These are phyloP conservation scores for Lablab purpureus DNA, from an alignment of 306 rosid species.

Conservation along the genomic window DNA sequence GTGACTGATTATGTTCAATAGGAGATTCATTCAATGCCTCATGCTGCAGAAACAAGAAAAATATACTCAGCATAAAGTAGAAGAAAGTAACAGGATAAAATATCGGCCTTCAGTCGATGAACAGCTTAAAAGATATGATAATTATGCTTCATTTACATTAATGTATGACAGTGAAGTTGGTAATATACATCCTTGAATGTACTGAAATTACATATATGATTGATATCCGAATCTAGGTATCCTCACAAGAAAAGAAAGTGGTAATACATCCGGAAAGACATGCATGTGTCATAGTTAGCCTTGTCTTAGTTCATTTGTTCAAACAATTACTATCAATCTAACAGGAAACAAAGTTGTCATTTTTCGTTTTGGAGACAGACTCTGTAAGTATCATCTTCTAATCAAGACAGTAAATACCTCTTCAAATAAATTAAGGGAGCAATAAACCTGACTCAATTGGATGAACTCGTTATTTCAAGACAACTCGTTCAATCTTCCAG, in stretches of 20 bases:
- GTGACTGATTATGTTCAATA: conserved; percentile 59
- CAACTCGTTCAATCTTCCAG: not conserved
- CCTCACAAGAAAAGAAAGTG: not conserved
- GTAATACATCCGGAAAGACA: not conserved
- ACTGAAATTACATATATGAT: not conserved
- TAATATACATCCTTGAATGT: not conserved
- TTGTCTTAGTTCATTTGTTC: not conserved
- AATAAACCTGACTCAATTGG: not conserved
- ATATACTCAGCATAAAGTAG: not conserved
- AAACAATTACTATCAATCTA: not conserved
- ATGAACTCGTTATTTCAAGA: conserved; percentile 4
- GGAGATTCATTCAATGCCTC: conserved; percentile 62
- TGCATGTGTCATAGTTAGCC: not conserved
- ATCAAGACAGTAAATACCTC: not conserved
- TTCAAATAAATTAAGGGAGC: not conserved
- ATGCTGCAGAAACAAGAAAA: conserved; percentile 49
- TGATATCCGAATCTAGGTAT: not conserved
- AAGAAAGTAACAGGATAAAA: conserved; percentile 1
- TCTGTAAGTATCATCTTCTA: not conserved
- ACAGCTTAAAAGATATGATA: not conserved
- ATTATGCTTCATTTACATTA: not conserved
- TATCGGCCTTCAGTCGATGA: not conserved
- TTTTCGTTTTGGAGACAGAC: not conserved
- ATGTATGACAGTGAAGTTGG: not conserved
- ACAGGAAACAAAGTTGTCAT: not conserved